Evolutionary conservation across 768 basidiomycete genomes (phyloP).

Genomic region (Amanita polypyramis): DNA sequence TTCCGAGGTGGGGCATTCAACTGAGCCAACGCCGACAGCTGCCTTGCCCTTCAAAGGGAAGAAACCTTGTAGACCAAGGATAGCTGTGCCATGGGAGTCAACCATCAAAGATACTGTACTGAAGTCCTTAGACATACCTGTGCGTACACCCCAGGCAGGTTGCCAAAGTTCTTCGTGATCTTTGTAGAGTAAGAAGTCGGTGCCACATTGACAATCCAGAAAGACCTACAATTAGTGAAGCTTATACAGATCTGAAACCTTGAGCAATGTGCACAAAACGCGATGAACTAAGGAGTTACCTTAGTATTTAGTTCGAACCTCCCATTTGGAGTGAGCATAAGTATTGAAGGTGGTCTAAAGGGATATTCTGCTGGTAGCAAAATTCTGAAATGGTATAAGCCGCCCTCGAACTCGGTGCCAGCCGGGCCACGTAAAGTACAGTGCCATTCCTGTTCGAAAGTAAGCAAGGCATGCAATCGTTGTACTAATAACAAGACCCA

Average conservation of each 20-base stretch:
- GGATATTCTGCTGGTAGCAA: constrained; percentile 90
- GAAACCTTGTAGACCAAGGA: constrained; percentile 82
- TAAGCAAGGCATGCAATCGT: background rate
- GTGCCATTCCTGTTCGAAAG: constrained; percentile 69
- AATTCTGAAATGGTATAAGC: constrained; percentile 93
- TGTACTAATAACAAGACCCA: constrained; percentile 23
- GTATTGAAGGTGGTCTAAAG: constrained; percentile 90
- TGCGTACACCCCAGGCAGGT: constrained; percentile 96
- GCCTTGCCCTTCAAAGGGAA: constrained; percentile 84
- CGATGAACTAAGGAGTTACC: constrained; percentile 31
- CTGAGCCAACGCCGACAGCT: constrained; percentile 78
- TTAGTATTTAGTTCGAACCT: constrained; percentile 94
- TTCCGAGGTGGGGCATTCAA: constrained; percentile 68
- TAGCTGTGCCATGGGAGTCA: constrained; percentile 35
- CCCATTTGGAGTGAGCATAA: constrained; percentile 96
- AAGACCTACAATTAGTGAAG: constrained; percentile 66
- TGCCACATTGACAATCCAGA: constrained; percentile 8
- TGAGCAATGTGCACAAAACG: background rate
- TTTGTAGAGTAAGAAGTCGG: constrained; percentile 18
- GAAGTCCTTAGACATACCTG: constrained; percentile 37
- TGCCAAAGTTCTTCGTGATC: constrained; percentile 98
- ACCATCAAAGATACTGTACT: constrained; percentile 1
- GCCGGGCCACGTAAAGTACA: constrained; percentile 88
- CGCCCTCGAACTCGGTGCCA: constrained; percentile 88
- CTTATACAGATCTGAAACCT: constrained; percentile 74